Percentiles rank a stretch among this genome's conserved stretches.
Conservation (phyloP, 1,284 basidiomycete species). For the Tilletia setariae region DNA sequence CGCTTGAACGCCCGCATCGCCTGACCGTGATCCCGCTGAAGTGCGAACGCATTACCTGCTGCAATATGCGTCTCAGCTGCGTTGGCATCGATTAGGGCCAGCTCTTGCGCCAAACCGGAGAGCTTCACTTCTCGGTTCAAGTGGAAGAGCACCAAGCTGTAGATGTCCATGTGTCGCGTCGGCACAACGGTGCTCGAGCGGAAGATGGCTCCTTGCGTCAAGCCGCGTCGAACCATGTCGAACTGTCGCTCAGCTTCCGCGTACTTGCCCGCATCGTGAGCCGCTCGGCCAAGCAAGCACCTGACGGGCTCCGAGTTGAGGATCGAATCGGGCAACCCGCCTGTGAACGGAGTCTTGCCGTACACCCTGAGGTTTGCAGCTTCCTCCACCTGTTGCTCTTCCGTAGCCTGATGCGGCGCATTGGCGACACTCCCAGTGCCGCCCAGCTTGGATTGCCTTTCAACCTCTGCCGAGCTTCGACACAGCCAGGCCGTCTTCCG, state of each 20-base stretch:
- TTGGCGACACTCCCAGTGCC: not conserved
- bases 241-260: slow-evolving; percentile 43
- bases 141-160: slow-evolving; percentile 50
- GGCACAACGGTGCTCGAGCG: slow-evolving; percentile 8
- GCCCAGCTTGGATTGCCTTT: not conserved
- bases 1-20: slow-evolving; percentile 48
- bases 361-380: not conserved
- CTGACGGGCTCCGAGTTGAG: slow-evolving; percentile 34
- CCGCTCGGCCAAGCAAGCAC: slow-evolving; percentile 38
- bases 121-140: slow-evolving; percentile 51
- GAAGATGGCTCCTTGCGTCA: slow-evolving; percentile 31
- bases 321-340: not conserved
- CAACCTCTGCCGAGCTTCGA: not conserved
- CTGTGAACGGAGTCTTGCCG: not conserved
- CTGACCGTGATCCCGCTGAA: slow-evolving; percentile 47
- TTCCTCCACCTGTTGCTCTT: slow-evolving; percentile 3
- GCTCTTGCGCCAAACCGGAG: slow-evolving; percentile 43
- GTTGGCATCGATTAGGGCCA: slow-evolving; percentile 35
- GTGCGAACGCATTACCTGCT: slow-evolving; percentile 48
- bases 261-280: slow-evolving; percentile 45
- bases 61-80: slow-evolving; percentile 44
- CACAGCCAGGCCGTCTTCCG: slow-evolving; percentile 30
- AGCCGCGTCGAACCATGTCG: slow-evolving; percentile 23
- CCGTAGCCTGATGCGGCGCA: not conserved
- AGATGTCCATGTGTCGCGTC: slow-evolving; percentile 46